Evolutionary conservation across 2,329 filamentous ascomycete genomes (phyloP), one percentile per base, ranked within the genome.

Genomic region (Cordyceps militaris): DNA sequence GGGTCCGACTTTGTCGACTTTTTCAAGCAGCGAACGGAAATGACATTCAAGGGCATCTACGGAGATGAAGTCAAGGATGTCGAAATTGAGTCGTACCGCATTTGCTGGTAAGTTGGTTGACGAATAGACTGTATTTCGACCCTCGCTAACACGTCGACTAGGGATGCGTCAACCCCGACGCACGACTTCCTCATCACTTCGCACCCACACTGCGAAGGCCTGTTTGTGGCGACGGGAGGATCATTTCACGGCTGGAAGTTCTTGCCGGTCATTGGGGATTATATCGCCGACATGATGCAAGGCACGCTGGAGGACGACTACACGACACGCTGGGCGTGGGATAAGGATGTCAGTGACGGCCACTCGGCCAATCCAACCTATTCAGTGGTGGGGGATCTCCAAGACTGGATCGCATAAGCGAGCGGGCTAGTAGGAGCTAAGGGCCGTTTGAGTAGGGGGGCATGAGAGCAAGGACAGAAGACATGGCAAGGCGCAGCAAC

Each of bases 201-300:
- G 2, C 74, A 82, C 60, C 68, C 74, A 6, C 69, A 74, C 63
- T 82, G 61, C 59, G 63, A 66, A 40, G 81, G 81, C 59, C 68
- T 87, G 14, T 85, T 79, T 66, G 66, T 88, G 24, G 84, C 83
- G 0, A 80, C 79, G 0, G 83, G 81, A 13, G 84, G 84, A 1
- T 85, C 82, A 13, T 84, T 86, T 61, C 84, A 87, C 65, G 79
- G 79, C 30, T 86, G 80, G 77, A 86, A 87, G 67, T 85, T 87
- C 64, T 71, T 87, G 26, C 83, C 83, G 1, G 79, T 79, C 24
- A 79, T 85, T 61, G 83, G 84, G 3, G 78, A 80, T 59, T 86
- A 86, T 66, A 73, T 83, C 58, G 71, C 74, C 30, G 74, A 81
- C 62, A 74, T 78, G 71, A 66, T 79, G 65, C 66, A 75, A 53